Evolutionary conservation across 1,139 yeast genomes (phyloP).

Genomic region (Yamadazyma triangularis): DNA sequence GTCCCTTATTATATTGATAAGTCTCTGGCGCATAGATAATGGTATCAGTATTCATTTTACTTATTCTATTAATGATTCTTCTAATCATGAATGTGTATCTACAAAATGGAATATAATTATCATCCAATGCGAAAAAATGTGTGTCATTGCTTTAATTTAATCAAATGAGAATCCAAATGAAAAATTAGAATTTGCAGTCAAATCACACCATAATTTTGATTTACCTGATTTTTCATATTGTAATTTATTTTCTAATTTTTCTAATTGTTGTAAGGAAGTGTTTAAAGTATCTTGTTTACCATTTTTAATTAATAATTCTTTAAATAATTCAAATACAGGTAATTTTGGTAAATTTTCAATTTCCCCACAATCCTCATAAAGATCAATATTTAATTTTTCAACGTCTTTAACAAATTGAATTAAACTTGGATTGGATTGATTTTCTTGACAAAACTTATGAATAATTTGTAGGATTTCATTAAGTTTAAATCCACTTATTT

Average conservation of each 20-base stretch:
- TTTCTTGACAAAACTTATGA: conserved; percentile 11
- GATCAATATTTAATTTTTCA: conserved; percentile 14
- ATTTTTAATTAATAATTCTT: conserved; percentile 34
- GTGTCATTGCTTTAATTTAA: too few species aligned
- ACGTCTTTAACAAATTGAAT: conserved; percentile 3
- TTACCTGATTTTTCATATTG: conserved; percentile 16
- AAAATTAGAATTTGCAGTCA: conserved; percentile 1
- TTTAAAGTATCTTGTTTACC: conserved; percentile 29
- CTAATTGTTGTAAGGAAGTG: conserved; percentile 28
- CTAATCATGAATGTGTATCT: not conserved
- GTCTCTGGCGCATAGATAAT: conserved; percentile 77
- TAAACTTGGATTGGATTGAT: conserved; percentile 5
- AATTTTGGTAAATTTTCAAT: conserved; percentile 33
- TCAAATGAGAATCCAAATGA: not conserved
- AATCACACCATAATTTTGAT: conserved; percentile 9
- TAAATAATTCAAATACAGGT: conserved; percentile 58
- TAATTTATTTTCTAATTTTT: conserved; percentile 9
- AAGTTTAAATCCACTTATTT: conserved; percentile 75
- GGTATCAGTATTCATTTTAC: conserved; percentile 9
- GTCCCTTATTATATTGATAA: conserved; percentile 75
- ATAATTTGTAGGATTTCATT: conserved; percentile 42
- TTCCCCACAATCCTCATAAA: conserved; percentile 45
- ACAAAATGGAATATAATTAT: too few species aligned
- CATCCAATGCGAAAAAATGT: too few species aligned
- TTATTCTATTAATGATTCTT: not conserved